Percentiles rank a stretch among this genome's conserved stretches.
These are phyloP conservation scores for Phyllostachys edulis DNA, from an alignment of 176 grass and related monocot genomes.

Conservation along the genomic window DNA sequence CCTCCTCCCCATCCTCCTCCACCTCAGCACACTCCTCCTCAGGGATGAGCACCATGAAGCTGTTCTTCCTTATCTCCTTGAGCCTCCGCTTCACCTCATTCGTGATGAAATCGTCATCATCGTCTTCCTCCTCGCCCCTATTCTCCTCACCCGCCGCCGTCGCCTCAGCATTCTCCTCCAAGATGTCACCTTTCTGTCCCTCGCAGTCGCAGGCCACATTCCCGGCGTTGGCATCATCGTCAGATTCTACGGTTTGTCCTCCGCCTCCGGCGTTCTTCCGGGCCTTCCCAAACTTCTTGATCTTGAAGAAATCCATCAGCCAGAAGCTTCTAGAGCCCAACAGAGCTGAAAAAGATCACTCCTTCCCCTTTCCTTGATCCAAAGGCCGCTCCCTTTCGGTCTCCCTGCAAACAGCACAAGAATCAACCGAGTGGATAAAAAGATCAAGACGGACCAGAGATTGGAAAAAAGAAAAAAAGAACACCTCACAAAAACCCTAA, in stretches of 20 bases:
- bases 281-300: conserved; percentile 52
- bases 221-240: background rate
- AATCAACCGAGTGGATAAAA: conserved; percentile 3
- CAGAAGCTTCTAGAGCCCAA: background rate
- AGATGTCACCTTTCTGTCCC: conserved; percentile 17
- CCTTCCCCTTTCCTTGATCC: conserved; percentile 4
- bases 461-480: background rate
- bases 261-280: conserved; percentile 33
- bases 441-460: background rate
- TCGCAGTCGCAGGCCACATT: conserved; percentile 15
- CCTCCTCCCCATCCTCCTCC: conserved; percentile 52
- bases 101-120: conserved; percentile 74
- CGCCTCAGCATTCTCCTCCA: conserved; percentile 31
- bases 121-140: conserved; percentile 28
- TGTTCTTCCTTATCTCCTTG: conserved; percentile 87
- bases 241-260: conserved; percentile 19
- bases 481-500: background rate
- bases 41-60: conserved; percentile 92
- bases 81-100: conserved; percentile 94
- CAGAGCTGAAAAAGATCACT: background rate
- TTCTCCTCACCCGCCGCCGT: background rate
- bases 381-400: conserved; percentile 17
- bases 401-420: conserved; percentile 31
- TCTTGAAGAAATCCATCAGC: conserved; percentile 95
- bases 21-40: conserved; percentile 62